Conservation (phyloP, 106 monocot species). For the Acorus gramineus region DNA sequence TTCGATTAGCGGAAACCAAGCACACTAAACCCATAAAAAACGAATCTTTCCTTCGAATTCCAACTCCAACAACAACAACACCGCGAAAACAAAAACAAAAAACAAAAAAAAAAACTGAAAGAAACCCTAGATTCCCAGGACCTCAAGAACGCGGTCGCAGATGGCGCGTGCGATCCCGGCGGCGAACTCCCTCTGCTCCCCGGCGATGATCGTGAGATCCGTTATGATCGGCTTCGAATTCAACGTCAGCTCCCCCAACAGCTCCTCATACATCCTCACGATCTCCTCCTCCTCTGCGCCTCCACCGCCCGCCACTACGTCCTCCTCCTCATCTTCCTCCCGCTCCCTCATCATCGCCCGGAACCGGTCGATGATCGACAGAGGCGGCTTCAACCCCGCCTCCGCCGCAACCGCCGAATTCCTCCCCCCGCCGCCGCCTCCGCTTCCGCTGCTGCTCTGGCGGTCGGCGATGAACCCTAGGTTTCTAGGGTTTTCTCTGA, state of each 20-base stretch:
- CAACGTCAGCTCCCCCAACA: conserved; percentile 69
- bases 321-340: conserved; percentile 24
- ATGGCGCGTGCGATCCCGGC: conserved; percentile 71
- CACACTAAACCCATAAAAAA: too few species aligned
- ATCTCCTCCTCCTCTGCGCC: conserved; percentile 24
- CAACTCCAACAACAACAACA: not conserved
- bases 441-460: too few species aligned
- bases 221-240: conserved; percentile 97
- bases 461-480: too few species aligned
- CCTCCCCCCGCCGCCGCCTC: too few species aligned
- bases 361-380: conserved; percentile 55
- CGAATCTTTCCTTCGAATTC: too few species aligned
- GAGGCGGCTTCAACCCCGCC: conserved; percentile 2
- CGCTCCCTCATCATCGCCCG: conserved; percentile 23
- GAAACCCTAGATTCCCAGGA: conserved; percentile 3
- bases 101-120: not conserved
- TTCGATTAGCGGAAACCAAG: too few species aligned
- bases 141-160: conserved; percentile 62
- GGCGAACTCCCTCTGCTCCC: conserved; percentile 46
- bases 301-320: not conserved
- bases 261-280: conserved; percentile 50
- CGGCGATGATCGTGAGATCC: conserved; percentile 91
- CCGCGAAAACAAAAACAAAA: not conserved
- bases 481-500: too few species aligned
- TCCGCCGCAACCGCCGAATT: not conserved